Base-by-base conservation (phyloP, 805 yeast species). In the Metschnikowia borealis region DNA sequence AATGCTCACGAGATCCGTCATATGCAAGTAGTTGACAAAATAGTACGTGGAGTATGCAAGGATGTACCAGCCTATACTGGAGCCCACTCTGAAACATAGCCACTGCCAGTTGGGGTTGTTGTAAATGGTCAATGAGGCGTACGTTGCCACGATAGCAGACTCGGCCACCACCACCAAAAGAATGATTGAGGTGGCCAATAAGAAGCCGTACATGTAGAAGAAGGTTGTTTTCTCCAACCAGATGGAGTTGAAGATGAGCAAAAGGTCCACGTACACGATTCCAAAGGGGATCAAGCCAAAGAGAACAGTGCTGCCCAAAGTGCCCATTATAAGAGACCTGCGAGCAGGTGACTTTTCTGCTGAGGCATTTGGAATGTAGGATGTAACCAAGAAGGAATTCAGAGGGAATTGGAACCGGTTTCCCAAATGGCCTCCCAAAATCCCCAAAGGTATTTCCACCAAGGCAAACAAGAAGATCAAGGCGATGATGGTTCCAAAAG, bases 141-240 rank as follows among this genome's bases (percentile, higher is more conserved):
- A 89, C 8, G 85, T 76, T 5, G 86, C 82, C 39, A 89, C 80
- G 21, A 89, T 75, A 7, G 91, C 81, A 47, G 86, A 80, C 65
- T 89, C 96, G 37, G 81, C 70, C 18, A 87, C 82, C 13, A 87
- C 82, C 34, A 86, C 71, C 40, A 81, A 67, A 34, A 87, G 71
- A 40, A 88, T 68, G 5, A 81, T 52, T 32, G 83, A 74, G 4
- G 89, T 85, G 26, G 82, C 69, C 20, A 85, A 74, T 20, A 89
- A 69, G 62, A 87, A 89, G 2, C 96, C 94, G 65, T 86, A 89
- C 79, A 83, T 79, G 70, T 83, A 86, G 66, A 86, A 87, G 60
- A 82, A 87, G 2, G 91, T 80, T 0, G 90, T 80, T 64, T 85
- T 85, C 60, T 87, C 90, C 51, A 84, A 70, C 92, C 96, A 88